These are phyloP conservation scores for Symbiodinium natans DNA, from an alignment of 73 alveolate species.

Conservation along the genomic window DNA sequence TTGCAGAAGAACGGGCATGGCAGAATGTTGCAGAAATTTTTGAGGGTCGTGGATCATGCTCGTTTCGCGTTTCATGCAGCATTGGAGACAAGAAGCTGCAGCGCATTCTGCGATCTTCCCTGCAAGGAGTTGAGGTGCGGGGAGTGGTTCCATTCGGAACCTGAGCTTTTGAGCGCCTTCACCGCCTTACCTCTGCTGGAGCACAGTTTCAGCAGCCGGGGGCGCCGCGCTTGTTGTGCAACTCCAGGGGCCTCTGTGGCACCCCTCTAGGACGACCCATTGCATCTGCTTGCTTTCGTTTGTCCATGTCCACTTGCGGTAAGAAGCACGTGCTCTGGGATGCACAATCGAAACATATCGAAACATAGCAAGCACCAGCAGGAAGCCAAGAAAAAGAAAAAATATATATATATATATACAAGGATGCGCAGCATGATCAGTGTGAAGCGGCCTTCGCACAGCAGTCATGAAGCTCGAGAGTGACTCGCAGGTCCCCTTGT, in stretches of 20 bases:
- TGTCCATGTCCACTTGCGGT: too few relatives aligned
- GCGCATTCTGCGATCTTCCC: not conserved
- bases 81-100: not conserved
- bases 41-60: too few relatives aligned
- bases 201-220: not conserved
- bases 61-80: too few relatives aligned
- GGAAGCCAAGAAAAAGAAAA: not conserved
- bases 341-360: too few relatives aligned
- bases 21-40: too few relatives aligned
- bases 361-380: too few relatives aligned
- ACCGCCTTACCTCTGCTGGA: not conserved
- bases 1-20: not conserved
- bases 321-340: too few relatives aligned
- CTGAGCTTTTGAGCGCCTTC: not conserved
- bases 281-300: too few relatives aligned
- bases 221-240: not conserved
- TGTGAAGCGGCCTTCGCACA: not conserved
- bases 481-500: slow-evolving; percentile 6
- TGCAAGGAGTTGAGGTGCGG: slow-evolving; percentile 80
- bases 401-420: too few relatives aligned
- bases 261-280: too few relatives aligned
- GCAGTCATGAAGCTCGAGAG: not conserved
- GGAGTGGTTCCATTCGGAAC: slow-evolving; percentile 75
- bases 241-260: not conserved
- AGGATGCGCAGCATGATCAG: not conserved